phyloP scores from a whole-genome alignment of 2,329 filamentous ascomycete species.

The Cytospora paraplurivora region DNA sequence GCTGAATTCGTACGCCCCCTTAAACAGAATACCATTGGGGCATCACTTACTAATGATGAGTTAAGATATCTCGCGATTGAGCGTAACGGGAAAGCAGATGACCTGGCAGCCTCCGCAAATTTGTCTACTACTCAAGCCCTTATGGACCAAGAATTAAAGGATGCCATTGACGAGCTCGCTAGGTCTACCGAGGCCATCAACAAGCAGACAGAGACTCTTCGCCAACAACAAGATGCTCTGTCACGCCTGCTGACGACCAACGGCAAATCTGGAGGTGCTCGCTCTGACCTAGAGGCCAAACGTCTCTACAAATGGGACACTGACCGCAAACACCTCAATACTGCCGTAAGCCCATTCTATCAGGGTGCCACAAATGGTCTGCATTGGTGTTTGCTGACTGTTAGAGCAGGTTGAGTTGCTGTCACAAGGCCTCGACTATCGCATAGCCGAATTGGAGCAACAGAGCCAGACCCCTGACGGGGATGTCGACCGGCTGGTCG shows the following conservation, averaged over 20 bases:
- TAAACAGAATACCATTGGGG: neutral
- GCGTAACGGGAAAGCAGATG: conserved; percentile 50
- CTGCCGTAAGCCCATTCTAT: conserved; percentile 40
- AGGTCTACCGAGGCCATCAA: conserved; percentile 65
- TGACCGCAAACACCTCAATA: conserved; percentile 45
- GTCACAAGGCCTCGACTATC: conserved; percentile 49
- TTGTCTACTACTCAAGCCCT: conserved; percentile 53
- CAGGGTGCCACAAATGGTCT: neutral
- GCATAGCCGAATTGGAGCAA: conserved; percentile 52
- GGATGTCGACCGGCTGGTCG: conserved; percentile 51
- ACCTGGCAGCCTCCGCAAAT: conserved; percentile 48
- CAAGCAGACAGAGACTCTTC: conserved; percentile 63
- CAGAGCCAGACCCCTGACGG: conserved; percentile 49
- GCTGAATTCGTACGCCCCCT: conserved; percentile 49
- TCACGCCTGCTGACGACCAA: conserved; percentile 52
- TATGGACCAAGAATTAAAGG: conserved; percentile 60
- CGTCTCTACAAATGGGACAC: conserved; percentile 43
- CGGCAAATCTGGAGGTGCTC: conserved; percentile 39
- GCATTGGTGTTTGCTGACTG: conserved; percentile 5
- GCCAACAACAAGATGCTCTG: conserved; percentile 64
- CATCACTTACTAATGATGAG: neutral
- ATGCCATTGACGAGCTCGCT: conserved; percentile 65
- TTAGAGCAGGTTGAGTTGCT: conserved; percentile 49
- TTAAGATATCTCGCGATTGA: conserved; percentile 55
- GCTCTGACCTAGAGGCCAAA: conserved; percentile 40